Evolutionary conservation across 192 early-diverging fungal species (phyloP), one percentile per base, ranked within the genome.

Genomic region (Dissophora ornata): DNA sequence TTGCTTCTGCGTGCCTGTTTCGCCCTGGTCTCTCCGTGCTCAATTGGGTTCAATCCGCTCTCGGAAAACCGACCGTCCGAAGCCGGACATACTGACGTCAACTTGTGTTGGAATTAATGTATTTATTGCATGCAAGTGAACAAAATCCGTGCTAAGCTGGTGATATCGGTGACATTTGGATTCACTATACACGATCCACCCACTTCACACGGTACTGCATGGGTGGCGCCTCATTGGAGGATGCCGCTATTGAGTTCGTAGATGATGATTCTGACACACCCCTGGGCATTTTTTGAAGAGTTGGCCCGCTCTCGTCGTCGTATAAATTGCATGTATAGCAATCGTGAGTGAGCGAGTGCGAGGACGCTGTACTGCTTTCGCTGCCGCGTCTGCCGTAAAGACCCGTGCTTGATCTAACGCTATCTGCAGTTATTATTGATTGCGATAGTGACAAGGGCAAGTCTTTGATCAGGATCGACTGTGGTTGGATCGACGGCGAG

Each of bases 401-500:
- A 28, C 57, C 45, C 29, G 47, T 22, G 16, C 8, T 36, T 36
- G 45, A 41, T 22, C 11, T 21, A 1, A 19, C 36, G 22, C 32
- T n/a, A 9, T 47, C 30, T 26, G 33, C 7, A 7, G 41, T 4
- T 30, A 49, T 15, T 5, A 44, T 42, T 29, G 65, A 47, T 26
- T 30, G 7, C 12, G 55, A n/a, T 3, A 28, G 7, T 8, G 36
- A 34, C n/a, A 21, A 57, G 1, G 56, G 19, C 13, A 6, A 29
- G 7, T 59, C 62, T 47, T 74, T 64, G 56, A 74, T 44, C 22
- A 74, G 42, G 62, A 74, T 74, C n/a, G 70, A 74, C 32, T 56
- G 55, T 18, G 62, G 70, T 18, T 13, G n/a, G 11, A 74, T 28
- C 16, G 70, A 59, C 22, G 62, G 61, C 16, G 70, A 52, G 13